These are phyloP conservation scores for Neoarthrinium moseri DNA, from an alignment of 2,329 filamentous ascomycete species.

Conservation along the genomic window DNA sequence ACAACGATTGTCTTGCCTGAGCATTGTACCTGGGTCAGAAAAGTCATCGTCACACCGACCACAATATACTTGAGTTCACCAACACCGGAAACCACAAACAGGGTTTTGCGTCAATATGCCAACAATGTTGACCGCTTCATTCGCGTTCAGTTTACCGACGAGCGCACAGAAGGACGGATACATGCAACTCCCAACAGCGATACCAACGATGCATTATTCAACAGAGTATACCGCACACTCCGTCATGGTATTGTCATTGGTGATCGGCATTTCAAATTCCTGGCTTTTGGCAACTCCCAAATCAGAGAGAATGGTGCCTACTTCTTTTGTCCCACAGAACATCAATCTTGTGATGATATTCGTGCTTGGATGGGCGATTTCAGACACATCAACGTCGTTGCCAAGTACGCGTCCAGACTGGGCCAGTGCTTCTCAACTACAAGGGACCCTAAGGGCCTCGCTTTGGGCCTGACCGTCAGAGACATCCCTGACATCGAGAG, in stretches of 20 bases:
- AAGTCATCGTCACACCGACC: constrained; percentile 79
- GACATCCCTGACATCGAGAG: constrained; percentile 70
- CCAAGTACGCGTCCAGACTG: constrained; percentile 84
- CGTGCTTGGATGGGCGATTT: constrained; percentile 87
- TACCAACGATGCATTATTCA: constrained; percentile 69
- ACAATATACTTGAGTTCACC: constrained; percentile 78
- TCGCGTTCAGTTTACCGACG: constrained; percentile 86
- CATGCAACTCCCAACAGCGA: constrained; percentile 50
- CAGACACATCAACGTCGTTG: constrained; percentile 74
- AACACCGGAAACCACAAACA: constrained; percentile 81
- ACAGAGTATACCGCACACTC: constrained; percentile 69
- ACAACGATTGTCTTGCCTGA: constrained; percentile 56
- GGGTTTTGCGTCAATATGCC: constrained; percentile 74
- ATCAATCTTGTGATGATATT: constrained; percentile 72
- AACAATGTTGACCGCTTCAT: constrained; percentile 75
- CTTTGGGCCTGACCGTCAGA: constrained; percentile 53
- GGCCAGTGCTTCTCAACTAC: constrained; percentile 98
- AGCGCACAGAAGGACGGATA: constrained; percentile 63
- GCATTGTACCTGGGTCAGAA: constrained; percentile 74
- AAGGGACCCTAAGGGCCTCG: constrained; percentile 65
- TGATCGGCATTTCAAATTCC: constrained; percentile 79
- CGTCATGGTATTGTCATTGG: constrained; percentile 79
- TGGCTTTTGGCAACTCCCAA: constrained; percentile 94
- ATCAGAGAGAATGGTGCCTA: constrained; percentile 89
- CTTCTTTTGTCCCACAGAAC: constrained; percentile 76